Conservation (phyloP, 495 filamentous ascomycete species). For the Penicillium tannophilum region DNA sequence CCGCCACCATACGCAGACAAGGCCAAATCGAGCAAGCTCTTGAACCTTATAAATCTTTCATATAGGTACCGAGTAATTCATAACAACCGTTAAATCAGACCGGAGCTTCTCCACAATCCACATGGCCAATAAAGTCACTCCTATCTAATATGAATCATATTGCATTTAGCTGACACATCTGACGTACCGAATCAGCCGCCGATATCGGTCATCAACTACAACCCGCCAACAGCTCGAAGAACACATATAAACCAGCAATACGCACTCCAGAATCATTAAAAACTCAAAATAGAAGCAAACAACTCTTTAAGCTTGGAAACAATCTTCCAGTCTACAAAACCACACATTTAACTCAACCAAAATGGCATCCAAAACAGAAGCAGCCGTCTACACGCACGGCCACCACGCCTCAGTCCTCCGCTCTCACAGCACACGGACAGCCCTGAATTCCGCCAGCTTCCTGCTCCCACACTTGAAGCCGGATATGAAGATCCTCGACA, state of each 20-base stretch:
- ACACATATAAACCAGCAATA: conserved; percentile 9
- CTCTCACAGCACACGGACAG: conserved; percentile 52
- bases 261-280: background rate
- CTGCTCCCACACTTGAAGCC: conserved; percentile 51
- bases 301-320: background rate
- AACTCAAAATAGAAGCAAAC: background rate
- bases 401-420: conserved; percentile 51
- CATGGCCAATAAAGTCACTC: background rate
- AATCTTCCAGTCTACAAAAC: background rate
- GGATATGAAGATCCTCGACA: conserved; percentile 53
- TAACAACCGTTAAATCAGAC: no score
- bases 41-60: no score
- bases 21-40: no score
- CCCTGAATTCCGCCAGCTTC: conserved; percentile 49
- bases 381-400: conserved; percentile 52
- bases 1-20: no score
- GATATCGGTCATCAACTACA: conserved; percentile 13
- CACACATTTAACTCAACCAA: background rate
- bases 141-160: background rate
- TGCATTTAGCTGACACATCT: background rate
- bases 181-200: background rate
- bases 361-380: conserved; percentile 27
- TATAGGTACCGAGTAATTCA: no score
- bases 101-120: no score
- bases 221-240: background rate